Conservation (phyloP, 495 filamentous ascomycete genomes). For the Clohesyomyces aquaticus region DNA sequence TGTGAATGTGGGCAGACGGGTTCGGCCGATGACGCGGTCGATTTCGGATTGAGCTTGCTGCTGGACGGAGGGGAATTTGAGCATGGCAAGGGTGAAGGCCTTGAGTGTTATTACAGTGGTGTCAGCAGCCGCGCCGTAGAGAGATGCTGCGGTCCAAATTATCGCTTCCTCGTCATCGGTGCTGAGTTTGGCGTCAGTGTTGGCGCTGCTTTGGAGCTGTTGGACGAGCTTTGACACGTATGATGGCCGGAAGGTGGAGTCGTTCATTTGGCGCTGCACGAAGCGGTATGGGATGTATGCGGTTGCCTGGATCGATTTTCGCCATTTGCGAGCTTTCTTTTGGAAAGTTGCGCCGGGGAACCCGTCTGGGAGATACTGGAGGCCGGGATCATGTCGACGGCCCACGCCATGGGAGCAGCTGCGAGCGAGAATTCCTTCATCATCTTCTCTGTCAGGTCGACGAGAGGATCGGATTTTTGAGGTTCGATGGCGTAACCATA, state of each 20-base stretch:
- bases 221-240: conserved; percentile 11
- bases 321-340: conserved; percentile 45
- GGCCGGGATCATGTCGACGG: conserved; percentile 52
- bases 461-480: conserved; percentile 49
- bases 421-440: conserved; percentile 50
- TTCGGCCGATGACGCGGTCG: conserved; percentile 46
- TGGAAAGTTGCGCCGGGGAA: conserved; percentile 55
- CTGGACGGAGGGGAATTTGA: conserved; percentile 7
- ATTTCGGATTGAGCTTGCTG: conserved; percentile 43
- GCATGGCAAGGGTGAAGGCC: conserved; percentile 21
- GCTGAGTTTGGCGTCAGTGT: too few species aligned
- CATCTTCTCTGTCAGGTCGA: conserved; percentile 48
- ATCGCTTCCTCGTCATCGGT: conserved; percentile 7
- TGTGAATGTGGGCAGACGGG: conserved; percentile 42
- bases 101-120: conserved; percentile 8
- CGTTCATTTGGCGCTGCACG: conserved; percentile 47
- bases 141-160: conserved; percentile 4
- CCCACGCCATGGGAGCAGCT: conserved; percentile 46
- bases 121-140: conserved; percentile 15
- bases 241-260: not conserved
- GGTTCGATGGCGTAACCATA: conserved; percentile 57
- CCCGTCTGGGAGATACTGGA: conserved; percentile 54
- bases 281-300: conserved; percentile 49
- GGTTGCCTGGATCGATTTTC: conserved; percentile 26
- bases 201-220: not conserved